A percentile compares a stretch with the other conserved stretches of the same genome.
These are phyloP conservation scores for Cylindrodendrum hubeiense DNA, from an alignment of 2,329 filamentous ascomycete genomes.

Conservation along the genomic window DNA sequence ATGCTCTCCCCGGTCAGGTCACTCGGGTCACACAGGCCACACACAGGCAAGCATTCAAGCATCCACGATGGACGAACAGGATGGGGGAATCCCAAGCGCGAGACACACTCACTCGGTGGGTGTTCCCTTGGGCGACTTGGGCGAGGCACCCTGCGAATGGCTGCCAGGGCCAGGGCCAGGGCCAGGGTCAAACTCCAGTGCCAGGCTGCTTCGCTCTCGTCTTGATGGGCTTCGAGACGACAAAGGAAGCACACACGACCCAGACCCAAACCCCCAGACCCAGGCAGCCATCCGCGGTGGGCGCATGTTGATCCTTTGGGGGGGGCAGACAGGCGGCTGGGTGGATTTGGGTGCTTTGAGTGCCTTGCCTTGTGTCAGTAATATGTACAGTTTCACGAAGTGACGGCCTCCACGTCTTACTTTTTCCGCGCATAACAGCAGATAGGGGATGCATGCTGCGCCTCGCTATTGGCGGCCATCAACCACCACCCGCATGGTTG, in stretches of 20 bases:
- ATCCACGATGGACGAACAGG: not conserved
- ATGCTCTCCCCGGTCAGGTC: conserved; percentile 7
- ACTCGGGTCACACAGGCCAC: not conserved
- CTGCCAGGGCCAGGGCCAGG: too few relatives aligned
- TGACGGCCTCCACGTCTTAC: conserved; percentile 9
- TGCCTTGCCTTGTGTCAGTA: conserved; percentile 8
- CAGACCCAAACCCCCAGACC: too few relatives aligned
- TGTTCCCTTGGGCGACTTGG: too few relatives aligned
- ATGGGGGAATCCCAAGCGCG: not conserved
- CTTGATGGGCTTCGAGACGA: not conserved
- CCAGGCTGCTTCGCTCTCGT: conserved; percentile 1
- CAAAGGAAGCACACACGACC: not conserved
- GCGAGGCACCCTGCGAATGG: too few relatives aligned
- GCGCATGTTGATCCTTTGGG: not conserved
- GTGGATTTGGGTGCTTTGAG: too few relatives aligned
- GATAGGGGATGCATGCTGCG: conserved; percentile 34
- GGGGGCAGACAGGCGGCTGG: not conserved
- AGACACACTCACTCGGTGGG: not conserved
- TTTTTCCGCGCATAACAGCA: conserved; percentile 29
- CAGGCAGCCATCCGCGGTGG: conserved; percentile 1
- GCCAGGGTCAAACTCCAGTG: too few relatives aligned
- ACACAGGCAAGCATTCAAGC: too few relatives aligned
- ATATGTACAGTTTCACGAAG: conserved; percentile 18
- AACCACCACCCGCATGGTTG: conserved; percentile 38
- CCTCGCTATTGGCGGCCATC: conserved; percentile 37